Percentiles rank a stretch among this genome's conserved stretches.
phyloP scores from a whole-genome alignment of 1,284 basidiomycete genomes.

The Ganoderma lingzhi region DNA sequence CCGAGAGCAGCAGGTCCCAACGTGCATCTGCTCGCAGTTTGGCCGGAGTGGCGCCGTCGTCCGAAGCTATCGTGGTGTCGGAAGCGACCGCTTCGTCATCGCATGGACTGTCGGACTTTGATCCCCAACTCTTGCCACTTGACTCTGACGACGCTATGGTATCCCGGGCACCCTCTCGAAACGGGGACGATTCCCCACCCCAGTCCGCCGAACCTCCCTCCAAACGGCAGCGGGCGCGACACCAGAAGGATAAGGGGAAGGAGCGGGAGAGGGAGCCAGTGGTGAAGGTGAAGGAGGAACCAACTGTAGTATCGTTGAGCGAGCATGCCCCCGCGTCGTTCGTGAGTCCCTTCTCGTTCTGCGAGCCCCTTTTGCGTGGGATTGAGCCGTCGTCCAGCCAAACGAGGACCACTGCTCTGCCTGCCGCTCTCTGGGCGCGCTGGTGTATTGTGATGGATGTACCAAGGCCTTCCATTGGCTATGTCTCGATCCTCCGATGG shows the following conservation, averaged over 20 bases:
- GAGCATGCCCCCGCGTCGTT: slow-evolving; percentile 37
- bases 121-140: slow-evolving; percentile 50
- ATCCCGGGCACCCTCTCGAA: slow-evolving; percentile 67
- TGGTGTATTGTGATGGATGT: slow-evolving; percentile 97
- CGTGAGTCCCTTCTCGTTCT: slow-evolving; percentile 34
- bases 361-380: not conserved
- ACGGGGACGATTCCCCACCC: slow-evolving; percentile 28
- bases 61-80: slow-evolving; percentile 48
- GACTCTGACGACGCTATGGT: slow-evolving; percentile 56
- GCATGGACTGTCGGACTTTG: slow-evolving; percentile 48
- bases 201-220: slow-evolving; percentile 13
- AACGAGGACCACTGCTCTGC: slow-evolving; percentile 97
- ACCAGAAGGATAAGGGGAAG: slow-evolving; percentile 61
- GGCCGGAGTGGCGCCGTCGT: slow-evolving; percentile 50
- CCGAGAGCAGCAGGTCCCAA: slow-evolving; percentile 71
- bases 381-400: slow-evolving; percentile 52
- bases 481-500: slow-evolving; percentile 96
- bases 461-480: slow-evolving; percentile 95
- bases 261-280: slow-evolving; percentile 67
- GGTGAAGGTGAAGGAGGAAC: slow-evolving; percentile 77
- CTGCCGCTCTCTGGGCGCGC: slow-evolving; percentile 81
- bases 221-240: slow-evolving; percentile 30
- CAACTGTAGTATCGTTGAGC: slow-evolving; percentile 43
- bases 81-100: slow-evolving; percentile 48
- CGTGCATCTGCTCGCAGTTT: slow-evolving; percentile 77